Percentiles rank a stretch among this genome's conserved stretches.
phyloP scores from a whole-genome alignment of 1,139 yeast genomes.

The Geotrichum klebahnii region DNA sequence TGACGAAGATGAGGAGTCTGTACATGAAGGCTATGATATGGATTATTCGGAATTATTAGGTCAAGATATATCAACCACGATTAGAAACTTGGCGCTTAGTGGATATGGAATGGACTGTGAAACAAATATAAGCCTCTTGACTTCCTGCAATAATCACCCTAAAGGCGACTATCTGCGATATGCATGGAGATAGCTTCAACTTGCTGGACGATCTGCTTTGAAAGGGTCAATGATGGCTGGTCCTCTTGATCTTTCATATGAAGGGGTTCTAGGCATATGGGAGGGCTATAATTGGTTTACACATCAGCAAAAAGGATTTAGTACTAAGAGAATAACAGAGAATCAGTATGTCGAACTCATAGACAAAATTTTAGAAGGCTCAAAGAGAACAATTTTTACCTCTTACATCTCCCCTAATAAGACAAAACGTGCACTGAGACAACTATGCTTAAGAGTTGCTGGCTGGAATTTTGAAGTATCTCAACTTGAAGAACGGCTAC shows the following conservation, averaged over 20 bases:
- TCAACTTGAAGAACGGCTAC: conserved; percentile 70
- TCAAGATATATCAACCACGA: conserved; percentile 42
- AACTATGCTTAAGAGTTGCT: conserved; percentile 74
- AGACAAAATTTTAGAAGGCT: conserved; percentile 24
- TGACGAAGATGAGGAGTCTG: conserved; percentile 36
- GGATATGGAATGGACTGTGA: conserved; percentile 76
- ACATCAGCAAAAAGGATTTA: conserved; percentile 47
- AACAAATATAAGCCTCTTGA: conserved; percentile 59
- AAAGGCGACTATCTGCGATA: conserved; percentile 54
- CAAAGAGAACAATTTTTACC: conserved; percentile 20
- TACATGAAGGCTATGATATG: too few species aligned
- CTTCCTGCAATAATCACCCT: conserved; percentile 34
- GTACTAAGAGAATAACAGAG: conserved; percentile 25
- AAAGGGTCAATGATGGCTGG: conserved; percentile 68
- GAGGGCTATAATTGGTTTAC: conserved; percentile 64
- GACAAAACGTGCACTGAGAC: conserved; percentile 49
- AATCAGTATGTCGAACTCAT: conserved; percentile 29
- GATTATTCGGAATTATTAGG: conserved; percentile 30
- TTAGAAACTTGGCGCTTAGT: conserved; percentile 61
- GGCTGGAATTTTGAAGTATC: conserved; percentile 86
- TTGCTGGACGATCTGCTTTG: conserved; percentile 63
- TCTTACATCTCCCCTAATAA: conserved; percentile 30
- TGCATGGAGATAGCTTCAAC: conserved; percentile 86
- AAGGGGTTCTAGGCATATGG: conserved; percentile 91
- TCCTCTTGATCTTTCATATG: conserved; percentile 73